Evolutionary conservation across 2,329 filamentous ascomycete species (phyloP), one percentile per base, ranked within the genome.

Genomic region (Fusarium temperatum): DNA sequence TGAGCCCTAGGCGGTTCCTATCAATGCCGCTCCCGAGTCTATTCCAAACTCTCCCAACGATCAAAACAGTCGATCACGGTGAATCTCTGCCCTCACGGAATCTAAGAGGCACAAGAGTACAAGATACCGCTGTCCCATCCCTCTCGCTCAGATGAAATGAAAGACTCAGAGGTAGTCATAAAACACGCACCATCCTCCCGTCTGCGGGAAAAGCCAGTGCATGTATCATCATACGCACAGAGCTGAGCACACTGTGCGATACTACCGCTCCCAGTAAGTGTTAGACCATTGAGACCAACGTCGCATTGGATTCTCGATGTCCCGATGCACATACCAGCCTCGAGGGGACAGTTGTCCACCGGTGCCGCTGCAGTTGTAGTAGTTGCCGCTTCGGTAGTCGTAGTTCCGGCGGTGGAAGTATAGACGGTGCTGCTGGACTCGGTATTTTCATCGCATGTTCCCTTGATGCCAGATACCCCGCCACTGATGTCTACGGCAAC

Each of bases 141-240:
- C 24, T 13, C 42, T 12, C 9, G 5, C 22, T 24, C 14, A n/a
- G 41, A 10, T 4, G 41, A 10, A 6, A 5, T 9, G 6, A 24
- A 13, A 42, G 14, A 15, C 0, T 24, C 41, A 42, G 5, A 24
- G 13, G 8, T 24, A 14, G 6, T 35, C 32, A n/a, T 15, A 14
- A 20, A 20, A 18, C 48, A 51, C 8, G 30, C 30, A 35, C 30
- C 48, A 10, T n/a, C 32, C 22, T 24, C 30, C 32, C 30, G 30
- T 35, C 48, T 51, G 3, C 30, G 48, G 22, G 48, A 32, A 18
- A 51, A 32, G 8, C 48, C 48, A 22, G 12, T 17, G 48, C 48
- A 35, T 6, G 13, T 3, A 10, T 7, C 8, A 0, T 24, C 8
- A 5, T 0, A 4, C 22, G 1, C 8, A 20, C 30, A 51, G 15